Percentiles rank a stretch among this genome's conserved stretches.
Conservation (phyloP, 495 filamentous ascomycete species). For the Physcia stellaris region DNA sequence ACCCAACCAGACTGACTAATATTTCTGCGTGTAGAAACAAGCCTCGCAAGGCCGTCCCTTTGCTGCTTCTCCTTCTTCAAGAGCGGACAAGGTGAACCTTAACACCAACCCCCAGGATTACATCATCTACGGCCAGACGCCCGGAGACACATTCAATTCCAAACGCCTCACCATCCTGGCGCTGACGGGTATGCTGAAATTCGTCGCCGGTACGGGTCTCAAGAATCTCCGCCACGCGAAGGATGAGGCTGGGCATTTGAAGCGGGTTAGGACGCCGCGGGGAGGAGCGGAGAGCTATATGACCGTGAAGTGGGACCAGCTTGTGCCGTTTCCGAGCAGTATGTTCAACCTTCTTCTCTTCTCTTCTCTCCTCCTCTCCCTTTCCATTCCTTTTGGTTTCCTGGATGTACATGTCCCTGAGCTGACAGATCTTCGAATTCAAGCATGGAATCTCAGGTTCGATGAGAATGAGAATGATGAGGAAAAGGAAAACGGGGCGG, state of each 20-base stretch:
- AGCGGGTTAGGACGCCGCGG: neutral
- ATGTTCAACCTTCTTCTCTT: neutral
- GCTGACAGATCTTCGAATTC: too few relatives aligned
- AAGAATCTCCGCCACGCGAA: neutral
- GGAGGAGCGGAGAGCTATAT: neutral
- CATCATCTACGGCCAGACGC: slow-evolving; percentile 31
- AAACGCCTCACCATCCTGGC: neutral
- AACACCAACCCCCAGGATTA: slow-evolving; percentile 38
- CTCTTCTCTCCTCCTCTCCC: too few relatives aligned
- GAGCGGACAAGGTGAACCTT: too few relatives aligned
- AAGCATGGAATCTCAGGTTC: too few relatives aligned
- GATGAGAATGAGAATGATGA: too few relatives aligned
- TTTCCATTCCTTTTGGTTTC: too few relatives aligned
- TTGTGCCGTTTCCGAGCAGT: slow-evolving; percentile 2
- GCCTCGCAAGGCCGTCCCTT: too few relatives aligned
- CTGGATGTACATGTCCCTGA: too few relatives aligned
- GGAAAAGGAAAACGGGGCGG: too few relatives aligned
- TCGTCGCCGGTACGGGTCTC: neutral
- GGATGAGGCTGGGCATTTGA: neutral
- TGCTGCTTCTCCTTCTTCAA: too few relatives aligned
- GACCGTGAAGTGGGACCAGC: slow-evolving; percentile 3
- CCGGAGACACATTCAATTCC: neutral
- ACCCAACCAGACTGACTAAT: neutral
- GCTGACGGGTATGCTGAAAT: neutral
- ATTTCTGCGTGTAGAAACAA: neutral